Conservation (phyloP, 1,139 yeast species). For the Diutina rugosa region DNA sequence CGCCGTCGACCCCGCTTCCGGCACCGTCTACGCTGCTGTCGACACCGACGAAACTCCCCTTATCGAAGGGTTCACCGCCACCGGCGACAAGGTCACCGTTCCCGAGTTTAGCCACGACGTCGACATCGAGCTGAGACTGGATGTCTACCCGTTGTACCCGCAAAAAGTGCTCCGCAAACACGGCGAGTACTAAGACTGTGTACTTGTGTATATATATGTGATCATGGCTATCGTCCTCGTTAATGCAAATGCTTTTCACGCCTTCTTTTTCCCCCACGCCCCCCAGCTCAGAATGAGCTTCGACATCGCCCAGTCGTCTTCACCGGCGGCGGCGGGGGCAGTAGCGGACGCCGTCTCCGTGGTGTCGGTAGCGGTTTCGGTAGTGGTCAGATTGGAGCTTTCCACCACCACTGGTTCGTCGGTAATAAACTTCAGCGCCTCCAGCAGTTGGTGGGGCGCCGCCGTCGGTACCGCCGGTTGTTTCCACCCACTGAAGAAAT, state of each 20-base stretch:
- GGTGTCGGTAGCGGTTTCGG: background rate
- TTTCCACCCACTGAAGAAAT: background rate
- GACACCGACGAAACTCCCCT: constrained; percentile 8
- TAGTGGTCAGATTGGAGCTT: background rate
- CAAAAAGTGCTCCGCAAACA: constrained; percentile 63
- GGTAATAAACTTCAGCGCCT: background rate
- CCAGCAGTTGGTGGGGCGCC: background rate
- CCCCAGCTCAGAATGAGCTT: background rate
- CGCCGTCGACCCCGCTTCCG: constrained; percentile 3
- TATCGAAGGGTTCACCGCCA: constrained; percentile 5
- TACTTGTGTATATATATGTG: background rate
- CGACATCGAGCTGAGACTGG: constrained; percentile 24
- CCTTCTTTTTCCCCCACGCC: background rate
- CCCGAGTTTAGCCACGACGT: constrained; percentile 15
- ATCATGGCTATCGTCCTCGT: background rate
- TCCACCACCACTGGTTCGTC: background rate
- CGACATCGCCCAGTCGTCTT: background rate
- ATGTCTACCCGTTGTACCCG: constrained; percentile 52
- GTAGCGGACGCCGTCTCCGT: background rate
- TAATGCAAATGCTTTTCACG: background rate
- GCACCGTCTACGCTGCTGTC: constrained; percentile 15
- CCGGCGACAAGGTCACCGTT: constrained; percentile 6
- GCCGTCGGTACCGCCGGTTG: background rate
- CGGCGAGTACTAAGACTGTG: constrained; percentile 44
- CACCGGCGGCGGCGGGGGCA: background rate